Percentiles rank a stretch among this genome's conserved stretches.
phyloP scores from a whole-genome alignment of 305 asterid species.

The Caryopteris hybrid region DNA sequence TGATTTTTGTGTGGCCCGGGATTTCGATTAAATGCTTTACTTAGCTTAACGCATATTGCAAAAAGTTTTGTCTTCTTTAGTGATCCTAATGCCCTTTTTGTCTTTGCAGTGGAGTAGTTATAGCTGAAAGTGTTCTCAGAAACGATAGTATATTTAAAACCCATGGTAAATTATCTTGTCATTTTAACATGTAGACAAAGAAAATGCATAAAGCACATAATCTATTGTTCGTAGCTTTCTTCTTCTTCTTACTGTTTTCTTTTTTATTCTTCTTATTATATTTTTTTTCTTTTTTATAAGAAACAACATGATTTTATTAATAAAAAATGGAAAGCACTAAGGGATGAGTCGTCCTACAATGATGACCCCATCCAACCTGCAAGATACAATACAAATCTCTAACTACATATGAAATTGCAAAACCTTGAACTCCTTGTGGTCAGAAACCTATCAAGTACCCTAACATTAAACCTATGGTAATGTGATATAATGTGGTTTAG shows the following conservation, averaged over 20 bases:
- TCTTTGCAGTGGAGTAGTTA: conserved; percentile 88
- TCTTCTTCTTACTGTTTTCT: no score
- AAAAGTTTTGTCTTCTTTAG: background rate
- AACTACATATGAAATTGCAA: background rate
- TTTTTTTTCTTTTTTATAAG: background rate
- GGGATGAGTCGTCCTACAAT: background rate
- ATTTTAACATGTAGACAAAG: background rate
- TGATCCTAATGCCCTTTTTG: conserved; percentile 16
- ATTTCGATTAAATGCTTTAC: background rate
- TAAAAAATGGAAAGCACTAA: background rate
- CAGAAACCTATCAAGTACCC: background rate
- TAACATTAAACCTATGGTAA: background rate
- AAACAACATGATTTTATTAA: background rate
- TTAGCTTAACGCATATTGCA: background rate
- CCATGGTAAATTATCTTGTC: conserved; percentile 48
- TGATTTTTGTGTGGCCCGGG: no score
- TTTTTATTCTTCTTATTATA: no score
- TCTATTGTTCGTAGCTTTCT: background rate
- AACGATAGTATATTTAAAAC: conserved; percentile 48
- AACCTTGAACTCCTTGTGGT: background rate
- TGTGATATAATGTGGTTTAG: no score
- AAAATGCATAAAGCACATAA: background rate
- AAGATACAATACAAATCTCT: background rate
- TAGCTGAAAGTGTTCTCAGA: conserved; percentile 77
- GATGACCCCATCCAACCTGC: background rate